Conservation (phyloP, 129 eudicot genomes). For the Heracleum sosnowskyi region DNA sequence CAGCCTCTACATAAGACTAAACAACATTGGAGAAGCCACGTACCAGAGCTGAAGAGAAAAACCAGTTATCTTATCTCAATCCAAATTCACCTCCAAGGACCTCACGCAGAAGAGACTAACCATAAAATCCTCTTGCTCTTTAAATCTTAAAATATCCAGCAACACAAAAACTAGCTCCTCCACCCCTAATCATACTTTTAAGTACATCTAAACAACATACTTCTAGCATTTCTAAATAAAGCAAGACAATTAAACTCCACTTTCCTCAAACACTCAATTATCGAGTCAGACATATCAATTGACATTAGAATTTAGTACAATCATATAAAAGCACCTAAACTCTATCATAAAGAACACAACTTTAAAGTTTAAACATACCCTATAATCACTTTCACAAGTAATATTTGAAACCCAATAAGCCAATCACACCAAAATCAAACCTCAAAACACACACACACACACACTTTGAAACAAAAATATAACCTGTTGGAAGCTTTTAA, state of each 20-base stretch:
- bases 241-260: not conserved
- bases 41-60: not conserved
- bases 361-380: not conserved
- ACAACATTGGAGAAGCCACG: not conserved
- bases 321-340: not conserved
- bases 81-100: not conserved
- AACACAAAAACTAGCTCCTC: not conserved
- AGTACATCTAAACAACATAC: not conserved
- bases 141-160: not conserved
- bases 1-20: not conserved
- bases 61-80: not conserved
- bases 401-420: not conserved
- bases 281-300: not conserved
- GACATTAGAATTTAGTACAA: not conserved
- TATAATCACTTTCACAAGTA: not conserved
- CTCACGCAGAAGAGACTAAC: not conserved
- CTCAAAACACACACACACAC: not conserved
- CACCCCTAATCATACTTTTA: not conserved
- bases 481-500: slow-evolving; percentile 94
- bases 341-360: not conserved
- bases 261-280: not conserved
- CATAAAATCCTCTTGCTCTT: not conserved
- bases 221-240: not conserved
- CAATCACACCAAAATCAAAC: not conserved
- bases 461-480: not conserved